Evolutionary conservation across 148 eudicot species (phyloP).

Genomic region (Amaranthus hypochondriacus): DNA sequence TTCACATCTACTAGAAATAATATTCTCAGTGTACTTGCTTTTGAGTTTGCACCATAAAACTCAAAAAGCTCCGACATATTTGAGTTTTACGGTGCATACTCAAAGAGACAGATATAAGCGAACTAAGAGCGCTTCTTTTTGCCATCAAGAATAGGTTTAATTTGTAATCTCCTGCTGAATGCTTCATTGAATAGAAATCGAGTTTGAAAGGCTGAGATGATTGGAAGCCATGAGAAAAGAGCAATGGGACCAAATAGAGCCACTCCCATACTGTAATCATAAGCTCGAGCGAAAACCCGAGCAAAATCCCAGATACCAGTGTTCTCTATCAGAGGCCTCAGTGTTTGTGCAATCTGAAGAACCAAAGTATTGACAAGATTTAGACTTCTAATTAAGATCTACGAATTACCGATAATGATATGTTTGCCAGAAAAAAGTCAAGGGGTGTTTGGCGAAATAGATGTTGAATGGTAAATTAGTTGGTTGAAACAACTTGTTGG

Average conservation of each 20-base stretch:
- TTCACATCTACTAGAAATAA: constrained; percentile 12
- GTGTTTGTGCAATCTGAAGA: constrained; percentile 61
- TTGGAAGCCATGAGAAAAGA: constrained; percentile 87
- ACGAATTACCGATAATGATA: too few species aligned
- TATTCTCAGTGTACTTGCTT: too few species aligned
- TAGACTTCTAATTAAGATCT: background rate
- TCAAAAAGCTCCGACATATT: background rate
- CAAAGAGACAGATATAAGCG: constrained; percentile 13
- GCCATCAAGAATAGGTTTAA: constrained; percentile 69
- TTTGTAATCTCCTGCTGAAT: constrained; percentile 75
- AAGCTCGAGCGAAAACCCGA: constrained; percentile 65
- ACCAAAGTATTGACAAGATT: background rate
- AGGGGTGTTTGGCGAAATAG: too few species aligned
- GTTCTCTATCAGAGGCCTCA: constrained; percentile 54
- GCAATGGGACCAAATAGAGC: constrained; percentile 77
- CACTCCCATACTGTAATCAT: constrained; percentile 84
- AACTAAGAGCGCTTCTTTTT: constrained; percentile 50
- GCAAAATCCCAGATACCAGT: constrained; percentile 71
- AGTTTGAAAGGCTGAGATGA: constrained; percentile 82
- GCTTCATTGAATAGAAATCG: constrained; percentile 94
- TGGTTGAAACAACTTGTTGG: too few species aligned
- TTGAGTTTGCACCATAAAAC: too few species aligned
- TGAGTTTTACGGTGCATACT: constrained; percentile 12
- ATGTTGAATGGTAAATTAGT: too few species aligned
- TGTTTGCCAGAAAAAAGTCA: too few species aligned